Conservation (phyloP, 331 rosid species). For the Cydonia oblonga region DNA sequence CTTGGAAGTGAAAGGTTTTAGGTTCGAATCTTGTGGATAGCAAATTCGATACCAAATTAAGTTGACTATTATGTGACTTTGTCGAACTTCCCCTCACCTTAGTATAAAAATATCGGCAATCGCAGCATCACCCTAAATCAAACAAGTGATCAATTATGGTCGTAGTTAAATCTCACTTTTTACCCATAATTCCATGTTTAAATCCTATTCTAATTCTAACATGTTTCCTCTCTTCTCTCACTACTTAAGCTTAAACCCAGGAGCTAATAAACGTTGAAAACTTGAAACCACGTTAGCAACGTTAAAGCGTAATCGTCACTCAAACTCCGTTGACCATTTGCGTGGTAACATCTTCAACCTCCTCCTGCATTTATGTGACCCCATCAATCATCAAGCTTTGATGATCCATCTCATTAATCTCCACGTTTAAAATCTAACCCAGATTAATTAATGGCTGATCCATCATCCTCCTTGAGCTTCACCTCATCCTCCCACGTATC, state of each 20-base stretch:
- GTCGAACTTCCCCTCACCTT: rapidly evolving
- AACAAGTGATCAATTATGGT: too few relatives aligned
- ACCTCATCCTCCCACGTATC: constrained; percentile 64
- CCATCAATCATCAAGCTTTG: neutral
- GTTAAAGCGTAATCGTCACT: neutral
- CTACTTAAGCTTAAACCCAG: neutral
- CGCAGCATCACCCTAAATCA: too few relatives aligned
- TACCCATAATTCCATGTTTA: too few relatives aligned
- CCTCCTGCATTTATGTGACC: neutral
- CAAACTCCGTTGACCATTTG: neutral
- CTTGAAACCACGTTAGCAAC: neutral
- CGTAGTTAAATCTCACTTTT: too few relatives aligned
- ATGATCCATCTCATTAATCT: neutral
- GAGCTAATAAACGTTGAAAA: neutral
- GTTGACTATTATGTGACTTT: too few relatives aligned
- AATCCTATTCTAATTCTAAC: neutral
- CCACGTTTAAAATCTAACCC: neutral
- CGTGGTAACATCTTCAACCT: neutral
- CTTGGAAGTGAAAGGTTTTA: too few relatives aligned
- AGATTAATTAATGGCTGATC: constrained; percentile 55
- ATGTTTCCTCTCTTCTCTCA: neutral
- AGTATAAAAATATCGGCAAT: too few relatives aligned
- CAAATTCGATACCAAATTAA: too few relatives aligned
- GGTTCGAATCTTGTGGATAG: too few relatives aligned
- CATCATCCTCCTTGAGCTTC: constrained; percentile 78